A percentile compares a stretch with the other conserved stretches of the same genome.
Evolutionary conservation across 2,329 filamentous ascomycete species (phyloP).

Genomic region (Exophiala sp.): DNA sequence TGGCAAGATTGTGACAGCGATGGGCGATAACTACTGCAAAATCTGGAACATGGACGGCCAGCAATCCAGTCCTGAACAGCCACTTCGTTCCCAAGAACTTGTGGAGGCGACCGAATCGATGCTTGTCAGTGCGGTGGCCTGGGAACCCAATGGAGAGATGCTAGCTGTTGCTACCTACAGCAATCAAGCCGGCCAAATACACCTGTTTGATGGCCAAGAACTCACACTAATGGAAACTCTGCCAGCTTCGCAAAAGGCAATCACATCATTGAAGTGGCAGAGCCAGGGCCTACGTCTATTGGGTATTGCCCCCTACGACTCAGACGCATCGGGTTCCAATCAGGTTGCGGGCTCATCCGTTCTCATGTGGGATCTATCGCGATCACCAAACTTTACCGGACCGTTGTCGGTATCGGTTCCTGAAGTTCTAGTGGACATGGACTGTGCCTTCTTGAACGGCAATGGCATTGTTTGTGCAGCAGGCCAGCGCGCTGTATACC

Average conservation of each 20-base stretch:
- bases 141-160: constrained; percentile 44
- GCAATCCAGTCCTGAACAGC: constrained; percentile 1
- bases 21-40: constrained; percentile 44
- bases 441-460: constrained; percentile 41
- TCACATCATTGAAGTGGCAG: constrained; percentile 44
- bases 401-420: constrained; percentile 26
- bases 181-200: constrained; percentile 41
- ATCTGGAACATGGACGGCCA: constrained; percentile 39
- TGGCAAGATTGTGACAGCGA: constrained; percentile 40
- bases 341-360: constrained; percentile 28
- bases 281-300: constrained; percentile 38
- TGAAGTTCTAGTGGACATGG: constrained; percentile 40
- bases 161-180: constrained; percentile 47
- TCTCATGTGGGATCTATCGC: constrained; percentile 40
- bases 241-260: constrained; percentile 43
- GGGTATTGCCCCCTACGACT: constrained; percentile 42
- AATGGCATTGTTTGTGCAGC: constrained; percentile 34
- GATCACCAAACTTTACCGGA: constrained; percentile 15
- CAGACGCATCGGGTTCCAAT: constrained; percentile 11
- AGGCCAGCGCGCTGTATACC: constrained; percentile 25
- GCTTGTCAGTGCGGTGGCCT: constrained; percentile 44
- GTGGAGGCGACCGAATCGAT: constrained; percentile 20
- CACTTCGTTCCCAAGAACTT: constrained; percentile 18
- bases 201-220: constrained; percentile 43
- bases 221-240: constrained; percentile 42